These are phyloP conservation scores for Calendula officinalis DNA, from an alignment of 129 eudicot genomes.

Conservation along the genomic window DNA sequence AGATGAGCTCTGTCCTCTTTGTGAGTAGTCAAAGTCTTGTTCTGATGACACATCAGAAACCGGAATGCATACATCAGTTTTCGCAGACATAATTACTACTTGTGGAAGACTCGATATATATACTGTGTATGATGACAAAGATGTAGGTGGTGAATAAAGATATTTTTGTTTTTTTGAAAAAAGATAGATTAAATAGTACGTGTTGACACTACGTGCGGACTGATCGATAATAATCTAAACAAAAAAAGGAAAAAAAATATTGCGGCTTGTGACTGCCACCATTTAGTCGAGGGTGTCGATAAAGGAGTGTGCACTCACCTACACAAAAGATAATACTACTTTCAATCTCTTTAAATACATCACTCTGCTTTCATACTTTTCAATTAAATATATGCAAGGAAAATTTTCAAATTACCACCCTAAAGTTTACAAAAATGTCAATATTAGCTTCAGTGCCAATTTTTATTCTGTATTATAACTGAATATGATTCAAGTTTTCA, in stretches of 20 bases:
- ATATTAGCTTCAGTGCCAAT: neutral
- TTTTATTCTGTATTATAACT: neutral
- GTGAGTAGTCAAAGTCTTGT: conserved; percentile 35
- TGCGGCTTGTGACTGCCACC: neutral
- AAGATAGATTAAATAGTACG: too few species aligned
- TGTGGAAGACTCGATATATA: neutral
- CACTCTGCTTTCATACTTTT: neutral
- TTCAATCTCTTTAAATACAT: neutral
- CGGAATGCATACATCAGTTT: conserved; percentile 20
- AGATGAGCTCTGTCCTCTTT: conserved; percentile 47
- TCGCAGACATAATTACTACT: conserved; percentile 38
- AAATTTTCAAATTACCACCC: neutral
- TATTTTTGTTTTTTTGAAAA: too few species aligned
- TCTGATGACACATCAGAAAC: conserved; percentile 11
- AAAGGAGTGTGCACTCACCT: neutral
- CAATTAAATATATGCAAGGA: neutral
- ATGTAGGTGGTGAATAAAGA: neutral
- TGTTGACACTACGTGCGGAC: too few species aligned
- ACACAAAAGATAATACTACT: neutral
- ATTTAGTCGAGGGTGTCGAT: neutral
- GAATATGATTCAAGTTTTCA: neutral
- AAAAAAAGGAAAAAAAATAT: too few species aligned
- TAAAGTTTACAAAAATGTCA: neutral
- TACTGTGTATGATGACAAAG: neutral
- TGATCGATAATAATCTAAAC: neutral